A percentile compares a stretch with the other conserved stretches of the same genome.
Conservation (phyloP, 768 basidiomycete species). For the Kondoa malvinella region DNA sequence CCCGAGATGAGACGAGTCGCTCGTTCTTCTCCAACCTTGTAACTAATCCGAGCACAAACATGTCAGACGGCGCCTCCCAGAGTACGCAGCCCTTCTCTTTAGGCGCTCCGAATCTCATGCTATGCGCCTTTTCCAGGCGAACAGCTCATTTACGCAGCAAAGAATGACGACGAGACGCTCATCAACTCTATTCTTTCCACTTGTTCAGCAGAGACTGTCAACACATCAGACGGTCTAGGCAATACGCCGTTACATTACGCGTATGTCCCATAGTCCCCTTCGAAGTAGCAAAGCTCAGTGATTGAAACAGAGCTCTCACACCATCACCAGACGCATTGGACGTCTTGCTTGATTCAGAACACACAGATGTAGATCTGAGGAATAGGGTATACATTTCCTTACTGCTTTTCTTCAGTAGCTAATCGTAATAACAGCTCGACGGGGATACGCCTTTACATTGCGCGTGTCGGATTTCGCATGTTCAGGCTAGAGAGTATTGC, state of each 20-base stretch:
- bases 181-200: background rate
- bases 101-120: background rate
- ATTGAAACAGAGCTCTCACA: background rate
- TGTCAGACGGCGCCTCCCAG: background rate
- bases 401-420: no score
- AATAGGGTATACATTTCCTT: no score
- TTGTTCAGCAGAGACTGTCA: constrained; percentile 40
- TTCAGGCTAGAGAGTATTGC: constrained; percentile 41
- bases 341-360: constrained; percentile 49
- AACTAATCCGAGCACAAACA: background rate
- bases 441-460: constrained; percentile 64
- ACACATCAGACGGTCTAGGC: constrained; percentile 59
- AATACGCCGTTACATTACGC: constrained; percentile 60
- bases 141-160: constrained; percentile 14
- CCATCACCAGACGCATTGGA: constrained; percentile 52
- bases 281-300: constrained; percentile 2
- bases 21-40: background rate
- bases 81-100: background rate
- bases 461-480: constrained; percentile 42
- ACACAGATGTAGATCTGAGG: constrained; percentile 62
- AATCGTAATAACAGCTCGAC: no score
- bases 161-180: constrained; percentile 12
- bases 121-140: background rate
- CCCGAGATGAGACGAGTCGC: background rate
- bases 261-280: constrained; percentile 37